Evolutionary conservation across 2,329 filamentous ascomycete genomes (phyloP).

Genomic region (Truncatella angustata): DNA sequence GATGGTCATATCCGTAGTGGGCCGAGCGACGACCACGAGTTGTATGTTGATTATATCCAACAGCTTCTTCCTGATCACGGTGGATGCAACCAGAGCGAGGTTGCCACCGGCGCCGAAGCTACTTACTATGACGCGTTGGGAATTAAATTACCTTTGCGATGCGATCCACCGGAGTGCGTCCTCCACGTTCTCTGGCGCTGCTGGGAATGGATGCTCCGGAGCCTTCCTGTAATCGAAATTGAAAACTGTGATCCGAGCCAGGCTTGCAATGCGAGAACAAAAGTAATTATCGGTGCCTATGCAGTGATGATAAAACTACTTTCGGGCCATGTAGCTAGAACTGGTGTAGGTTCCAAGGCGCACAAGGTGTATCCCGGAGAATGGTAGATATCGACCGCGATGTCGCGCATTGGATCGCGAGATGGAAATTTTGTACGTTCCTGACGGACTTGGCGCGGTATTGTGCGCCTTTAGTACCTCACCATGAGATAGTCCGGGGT

Average conservation of each 20-base stretch:
- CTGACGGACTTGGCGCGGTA: conserved; percentile 4
- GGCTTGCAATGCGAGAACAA: conserved; percentile 14
- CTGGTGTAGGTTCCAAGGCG: background rate
- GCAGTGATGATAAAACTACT: conserved; percentile 16
- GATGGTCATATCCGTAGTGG: background rate
- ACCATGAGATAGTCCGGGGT: background rate
- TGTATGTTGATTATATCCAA: background rate
- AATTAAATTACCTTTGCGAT: background rate
- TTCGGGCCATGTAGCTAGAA: conserved; percentile 19
- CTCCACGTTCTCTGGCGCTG: conserved; percentile 19
- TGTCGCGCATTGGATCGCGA: conserved; percentile 13
- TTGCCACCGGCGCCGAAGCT: conserved; percentile 2
- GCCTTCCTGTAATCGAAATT: conserved; percentile 42
- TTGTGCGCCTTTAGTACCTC: conserved; percentile 2
- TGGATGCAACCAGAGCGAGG: background rate
- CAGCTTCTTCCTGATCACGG: background rate
- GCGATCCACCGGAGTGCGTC: background rate
- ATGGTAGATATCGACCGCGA: conserved; percentile 15
- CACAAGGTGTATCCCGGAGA: conserved; percentile 4
- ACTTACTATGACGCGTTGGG: background rate
- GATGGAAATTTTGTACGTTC: conserved; percentile 13
- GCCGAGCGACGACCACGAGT: background rate
- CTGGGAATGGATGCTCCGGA: conserved; percentile 49
- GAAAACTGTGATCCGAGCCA: background rate
- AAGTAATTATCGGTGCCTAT: conserved; percentile 13